A percentile compares a stretch with the other conserved stretches of the same genome.
Conservation (phyloP, 202 grass and related monocot genomes). For the Digitaria exilis region DNA sequence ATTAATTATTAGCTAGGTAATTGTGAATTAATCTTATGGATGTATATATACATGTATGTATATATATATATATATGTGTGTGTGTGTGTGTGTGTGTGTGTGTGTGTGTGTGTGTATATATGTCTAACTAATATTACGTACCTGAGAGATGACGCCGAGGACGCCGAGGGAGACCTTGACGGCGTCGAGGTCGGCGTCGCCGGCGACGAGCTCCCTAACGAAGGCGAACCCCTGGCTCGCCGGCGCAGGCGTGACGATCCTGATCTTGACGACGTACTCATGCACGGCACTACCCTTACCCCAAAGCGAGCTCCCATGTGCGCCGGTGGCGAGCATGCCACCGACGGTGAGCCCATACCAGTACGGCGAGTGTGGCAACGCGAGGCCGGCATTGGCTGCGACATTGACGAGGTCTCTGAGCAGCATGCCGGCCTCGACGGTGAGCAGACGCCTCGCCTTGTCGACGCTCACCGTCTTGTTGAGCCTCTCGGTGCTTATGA, state of each 20-base stretch:
- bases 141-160: conserved; percentile 66
- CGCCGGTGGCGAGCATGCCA: conserved; percentile 55
- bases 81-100: too few species aligned
- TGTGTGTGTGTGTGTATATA: too few species aligned
- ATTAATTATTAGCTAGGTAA: neutral
- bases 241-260: conserved; percentile 50
- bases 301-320: conserved; percentile 57
- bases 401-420: conserved; percentile 45
- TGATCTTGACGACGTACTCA: conserved; percentile 54
- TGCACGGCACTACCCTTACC: conserved; percentile 64
- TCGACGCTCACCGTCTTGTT: conserved; percentile 45
- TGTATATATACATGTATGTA: too few species aligned
- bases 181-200: conserved; percentile 49
- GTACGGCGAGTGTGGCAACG: conserved; percentile 61
- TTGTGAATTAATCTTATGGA: neutral
- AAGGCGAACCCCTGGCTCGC: conserved; percentile 36
- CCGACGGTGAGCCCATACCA: conserved; percentile 62
- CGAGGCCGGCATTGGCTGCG: conserved; percentile 33
- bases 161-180: conserved; percentile 74
- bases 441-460: conserved; percentile 7
- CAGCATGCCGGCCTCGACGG: conserved; percentile 50
- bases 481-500: conserved; percentile 53
- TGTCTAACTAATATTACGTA: too few species aligned
- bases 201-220: conserved; percentile 24
- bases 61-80: too few species aligned